These are phyloP conservation scores for Xylaria polymorpha DNA, from an alignment of 2,329 filamentous ascomycete genomes.

Conservation along the genomic window DNA sequence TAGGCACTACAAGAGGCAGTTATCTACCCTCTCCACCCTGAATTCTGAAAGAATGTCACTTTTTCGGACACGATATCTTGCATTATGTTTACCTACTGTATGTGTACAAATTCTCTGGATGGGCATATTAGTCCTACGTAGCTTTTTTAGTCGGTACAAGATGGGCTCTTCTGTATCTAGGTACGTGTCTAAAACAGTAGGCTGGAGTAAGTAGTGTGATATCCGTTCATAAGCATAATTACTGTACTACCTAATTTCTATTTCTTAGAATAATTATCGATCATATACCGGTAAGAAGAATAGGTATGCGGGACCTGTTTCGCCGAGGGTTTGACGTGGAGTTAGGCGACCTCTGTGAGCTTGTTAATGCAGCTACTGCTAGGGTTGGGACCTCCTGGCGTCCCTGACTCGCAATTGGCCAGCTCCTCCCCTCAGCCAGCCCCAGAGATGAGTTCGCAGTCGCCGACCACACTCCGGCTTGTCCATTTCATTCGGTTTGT, in stretches of 20 bases:
- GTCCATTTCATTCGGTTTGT: background rate
- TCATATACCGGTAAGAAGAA: no score
- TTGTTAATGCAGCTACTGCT: conserved; percentile 1
- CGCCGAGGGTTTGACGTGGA: background rate
- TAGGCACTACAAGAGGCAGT: background rate
- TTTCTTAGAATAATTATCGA: no score
- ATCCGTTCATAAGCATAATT: background rate
- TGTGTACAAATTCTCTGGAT: no score
- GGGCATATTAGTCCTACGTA: no score
- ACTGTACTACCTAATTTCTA: no score
- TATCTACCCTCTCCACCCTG: no score
- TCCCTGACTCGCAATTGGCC: conserved; percentile 3
- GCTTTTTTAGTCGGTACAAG: background rate
- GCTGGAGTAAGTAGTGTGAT: background rate
- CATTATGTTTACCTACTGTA: no score
- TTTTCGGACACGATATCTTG: no score
- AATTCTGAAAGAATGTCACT: background rate
- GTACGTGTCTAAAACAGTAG: background rate
- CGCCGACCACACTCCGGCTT: conserved; percentile 6
- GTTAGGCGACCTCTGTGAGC: background rate
- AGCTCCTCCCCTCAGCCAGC: conserved; percentile 3
- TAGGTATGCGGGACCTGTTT: background rate
- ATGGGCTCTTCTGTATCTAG: background rate
- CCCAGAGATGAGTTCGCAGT: conserved; percentile 1
- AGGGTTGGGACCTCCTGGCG: background rate